These are phyloP conservation scores for Emericellopsis terricola DNA, from an alignment of 495 filamentous ascomycete genomes.

Conservation along the genomic window DNA sequence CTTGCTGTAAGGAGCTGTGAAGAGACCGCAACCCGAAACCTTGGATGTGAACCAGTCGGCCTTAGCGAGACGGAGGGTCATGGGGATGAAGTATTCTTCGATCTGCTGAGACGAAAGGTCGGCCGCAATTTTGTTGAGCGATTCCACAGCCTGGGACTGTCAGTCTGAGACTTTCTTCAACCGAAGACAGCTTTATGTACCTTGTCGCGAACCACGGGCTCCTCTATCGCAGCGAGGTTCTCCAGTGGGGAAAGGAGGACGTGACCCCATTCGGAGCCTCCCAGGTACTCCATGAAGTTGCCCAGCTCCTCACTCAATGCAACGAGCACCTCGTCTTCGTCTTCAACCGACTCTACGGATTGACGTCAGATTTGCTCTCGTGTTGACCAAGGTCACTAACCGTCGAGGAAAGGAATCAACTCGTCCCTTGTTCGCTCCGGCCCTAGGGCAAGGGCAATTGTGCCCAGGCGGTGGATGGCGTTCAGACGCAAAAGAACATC, in stretches of 20 bases:
- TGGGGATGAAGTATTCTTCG: conserved; percentile 90
- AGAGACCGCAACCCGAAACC: conserved; percentile 91
- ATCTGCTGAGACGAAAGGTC: conserved; percentile 80
- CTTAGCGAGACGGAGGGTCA: conserved; percentile 87
- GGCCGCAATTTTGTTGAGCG: conserved; percentile 94
- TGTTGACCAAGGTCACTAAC: conserved; percentile 30
- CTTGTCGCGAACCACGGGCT: conserved; percentile 95
- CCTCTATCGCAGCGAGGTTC: conserved; percentile 95
- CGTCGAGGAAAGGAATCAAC: conserved; percentile 95
- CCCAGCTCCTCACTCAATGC: conserved; percentile 93
- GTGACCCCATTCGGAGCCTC: conserved; percentile 82
- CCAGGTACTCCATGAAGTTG: conserved; percentile 92
- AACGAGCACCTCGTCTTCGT: conserved; percentile 95
- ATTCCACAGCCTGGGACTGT: conserved; percentile 94
- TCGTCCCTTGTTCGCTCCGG: conserved; percentile 92
- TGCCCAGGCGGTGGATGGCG: conserved; percentile 93
- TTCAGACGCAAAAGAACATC: conserved; percentile 95
- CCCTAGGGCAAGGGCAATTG: conserved; percentile 89
- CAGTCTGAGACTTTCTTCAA: no score
- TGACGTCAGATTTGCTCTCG: conserved; percentile 6
- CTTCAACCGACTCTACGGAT: conserved; percentile 87
- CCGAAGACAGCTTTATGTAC: no score
- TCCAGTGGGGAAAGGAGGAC: conserved; percentile 92
- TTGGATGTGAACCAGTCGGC: conserved; percentile 99
- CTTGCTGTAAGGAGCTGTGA: conserved; percentile 80